A percentile compares a stretch with the other conserved stretches of the same genome.
These are phyloP conservation scores for Cryptococcus amylolentus DNA, from an alignment of 1,284 basidiomycete genomes.

Conservation along the genomic window DNA sequence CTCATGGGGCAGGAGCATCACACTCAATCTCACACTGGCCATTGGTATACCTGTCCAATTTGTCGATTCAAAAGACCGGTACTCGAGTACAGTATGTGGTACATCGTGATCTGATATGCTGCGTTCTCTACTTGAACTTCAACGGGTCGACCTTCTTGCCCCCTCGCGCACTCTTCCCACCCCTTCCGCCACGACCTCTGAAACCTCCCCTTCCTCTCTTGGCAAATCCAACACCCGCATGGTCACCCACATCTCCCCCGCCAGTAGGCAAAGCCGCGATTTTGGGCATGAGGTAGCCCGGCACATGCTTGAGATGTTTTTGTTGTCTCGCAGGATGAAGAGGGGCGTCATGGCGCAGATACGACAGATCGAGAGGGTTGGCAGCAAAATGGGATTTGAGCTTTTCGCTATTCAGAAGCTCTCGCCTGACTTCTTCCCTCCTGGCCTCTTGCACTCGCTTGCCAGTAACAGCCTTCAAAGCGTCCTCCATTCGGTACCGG, in stretches of 20 bases:
- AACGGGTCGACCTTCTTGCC: conserved; percentile 46
- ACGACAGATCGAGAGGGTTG: conserved; percentile 90
- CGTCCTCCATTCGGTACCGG: conserved; percentile 97
- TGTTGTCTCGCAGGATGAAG: conserved; percentile 83
- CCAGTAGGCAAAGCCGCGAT: conserved; percentile 57
- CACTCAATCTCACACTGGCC: too few relatives aligned
- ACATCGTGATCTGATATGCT: background rate
- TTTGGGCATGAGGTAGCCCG: conserved; percentile 85
- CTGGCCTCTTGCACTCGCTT: conserved; percentile 85
- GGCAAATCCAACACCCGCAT: conserved; percentile 35
- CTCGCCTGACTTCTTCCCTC: conserved; percentile 88
- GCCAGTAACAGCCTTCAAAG: conserved; percentile 80
- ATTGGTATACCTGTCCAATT: too few relatives aligned
- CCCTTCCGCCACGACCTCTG: conserved; percentile 27
- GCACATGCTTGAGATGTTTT: conserved; percentile 92
- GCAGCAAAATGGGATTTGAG: conserved; percentile 99
- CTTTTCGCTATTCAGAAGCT: conserved; percentile 92
- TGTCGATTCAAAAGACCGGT: too few relatives aligned
- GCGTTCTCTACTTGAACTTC: conserved; percentile 36
- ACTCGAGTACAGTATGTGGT: too few relatives aligned
- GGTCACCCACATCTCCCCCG: conserved; percentile 33
- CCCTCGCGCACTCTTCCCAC: conserved; percentile 21
- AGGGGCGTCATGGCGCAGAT: conserved; percentile 89
- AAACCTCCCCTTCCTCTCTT: conserved; percentile 31
- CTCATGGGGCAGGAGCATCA: too few relatives aligned